Evolutionary conservation across 805 yeast species (phyloP), one percentile per base, ranked within the genome.

Genomic region (Lachancea nothofagi): DNA sequence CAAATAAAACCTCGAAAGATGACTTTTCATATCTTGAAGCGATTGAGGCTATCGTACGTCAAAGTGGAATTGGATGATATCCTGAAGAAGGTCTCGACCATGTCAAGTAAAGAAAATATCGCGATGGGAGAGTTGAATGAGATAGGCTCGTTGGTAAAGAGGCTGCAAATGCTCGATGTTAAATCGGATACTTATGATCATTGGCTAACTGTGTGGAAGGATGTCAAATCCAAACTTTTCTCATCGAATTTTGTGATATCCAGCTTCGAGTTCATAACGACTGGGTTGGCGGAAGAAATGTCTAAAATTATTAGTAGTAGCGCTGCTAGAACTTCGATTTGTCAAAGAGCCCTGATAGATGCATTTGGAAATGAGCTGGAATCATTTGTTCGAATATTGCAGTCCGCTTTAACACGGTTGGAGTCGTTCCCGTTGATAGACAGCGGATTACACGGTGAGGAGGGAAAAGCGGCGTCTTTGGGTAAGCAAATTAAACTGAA

Each of bases 221-320:
- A 55, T 30, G 56, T 78, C 4, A 60, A 59, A 9, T 38, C 44
- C 4, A 54, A 66, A 1, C 49, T 74, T 19, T 64, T 67, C 12
- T 48, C 46, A 14, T 54, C 55, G 1, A 40, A 43, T 7, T 53
- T 46, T 28, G 46, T 49, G 5, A 64, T 83, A 4, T 84, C 95
- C 0, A 80, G 89, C 43, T 85, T 78, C 62, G 95, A 87, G 55
- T 64, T 88, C 24, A 69, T 79, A 5, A 71, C 82, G 2, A 82
- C 88, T 2, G 88, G 88, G 0, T 57, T 84, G 5, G 68, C 82
- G 6, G 46, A 51, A 7, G 24, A 41, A 19, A 36, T 48, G 20
- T 43, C 61, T 31, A 52, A 55, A 18, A 35, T 45, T 13, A 40
- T 59, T 31, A 43, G 50, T 4, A 47, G 27, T 10, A 47, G 46